Evolutionary conservation across 129 eudicot species (phyloP).

Genomic region (Oenanthe sinensis): DNA sequence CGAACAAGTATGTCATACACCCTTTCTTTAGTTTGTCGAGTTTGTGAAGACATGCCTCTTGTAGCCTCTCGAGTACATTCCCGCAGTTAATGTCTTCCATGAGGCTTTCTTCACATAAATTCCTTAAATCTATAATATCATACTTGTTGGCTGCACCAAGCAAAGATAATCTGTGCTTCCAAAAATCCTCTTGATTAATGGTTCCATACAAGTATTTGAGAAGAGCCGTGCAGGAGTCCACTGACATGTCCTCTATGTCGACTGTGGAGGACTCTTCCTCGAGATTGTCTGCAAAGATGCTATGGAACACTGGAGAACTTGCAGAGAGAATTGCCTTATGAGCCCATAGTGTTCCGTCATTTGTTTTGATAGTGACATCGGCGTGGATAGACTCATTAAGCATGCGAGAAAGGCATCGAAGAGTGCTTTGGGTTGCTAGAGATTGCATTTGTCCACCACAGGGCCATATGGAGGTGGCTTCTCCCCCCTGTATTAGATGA

Average conservation of each 20-base stretch:
- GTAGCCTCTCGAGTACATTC: slow-evolving; percentile 91
- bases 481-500: slow-evolving; percentile 53
- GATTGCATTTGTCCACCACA: slow-evolving; percentile 38
- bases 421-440: slow-evolving; percentile 53
- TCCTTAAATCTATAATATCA: slow-evolving; percentile 52
- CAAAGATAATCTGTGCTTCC: slow-evolving; percentile 74
- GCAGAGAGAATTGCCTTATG: slow-evolving; percentile 90
- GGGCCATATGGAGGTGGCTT: slow-evolving; percentile 82
- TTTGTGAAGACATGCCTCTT: slow-evolving; percentile 92
- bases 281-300: slow-evolving; percentile 74
- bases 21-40: slow-evolving; percentile 80
- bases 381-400: slow-evolving; percentile 64
- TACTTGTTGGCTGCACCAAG: slow-evolving; percentile 87
- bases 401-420: slow-evolving; percentile 69
- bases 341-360: slow-evolving; percentile 50
- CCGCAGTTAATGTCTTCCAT: slow-evolving; percentile 72
- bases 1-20: slow-evolving; percentile 72
- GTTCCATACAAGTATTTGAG: slow-evolving; percentile 66
- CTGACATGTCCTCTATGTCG: slow-evolving; percentile 69
- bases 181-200: slow-evolving; percentile 65
- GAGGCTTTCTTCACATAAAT: slow-evolving; percentile 84
- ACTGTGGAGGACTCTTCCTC: slow-evolving; percentile 76
- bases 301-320: slow-evolving; percentile 81
- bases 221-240: slow-evolving; percentile 74
- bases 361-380: slow-evolving; percentile 76